Base-by-base conservation (phyloP, 2,329 filamentous ascomycete species). In the Phoma sp. region DNA sequence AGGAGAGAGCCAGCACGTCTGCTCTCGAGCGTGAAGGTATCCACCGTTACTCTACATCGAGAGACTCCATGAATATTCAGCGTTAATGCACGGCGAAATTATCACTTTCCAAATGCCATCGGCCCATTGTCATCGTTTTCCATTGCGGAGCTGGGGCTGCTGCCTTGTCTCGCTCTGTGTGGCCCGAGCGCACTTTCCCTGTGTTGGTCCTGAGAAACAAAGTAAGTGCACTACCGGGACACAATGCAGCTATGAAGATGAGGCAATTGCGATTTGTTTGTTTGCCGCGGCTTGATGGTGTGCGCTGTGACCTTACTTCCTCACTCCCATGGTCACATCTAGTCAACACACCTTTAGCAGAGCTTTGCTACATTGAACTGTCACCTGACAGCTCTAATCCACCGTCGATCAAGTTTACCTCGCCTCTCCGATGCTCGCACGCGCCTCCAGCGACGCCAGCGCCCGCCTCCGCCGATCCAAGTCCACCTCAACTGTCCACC, bases 381-480 rank as follows among this genome's bases (percentile, higher is more conserved):
- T 52, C 24, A 31, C 60, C 55, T 66, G 62, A 61, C 58, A 32
- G 19, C 49, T 61, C 50, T 57, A 57, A 58, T 60, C 51, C 60
- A 60, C 47, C 54, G 46, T 22, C 33, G 8, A n/a, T 40, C 58
- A 62, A 31, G 35, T 32, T 43, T 43, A 51, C n/a, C 10, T 40
- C 31, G 35, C n/a, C 22, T 27, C 1, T 29, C 25, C 45, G 29
- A 76, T 76, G 74, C 68, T 75, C 46, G 68, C 71, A 38, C 67
- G 72, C 29, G 64, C 71, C 21, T 71, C 68, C 35, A 75, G 70
- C 60, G 74, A 76, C 57, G 70, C 72, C 24, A 70, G 69, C 41
- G 70, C 64, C 9, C 74, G 72, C 57, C 65, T 76, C 8, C 72
- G 73, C 36, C 72, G 71, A 39, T 75, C 72, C 36, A 76, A 75